Evolutionary conservation across 768 basidiomycete genomes (phyloP).

Genomic region (Suillus weaverae): DNA sequence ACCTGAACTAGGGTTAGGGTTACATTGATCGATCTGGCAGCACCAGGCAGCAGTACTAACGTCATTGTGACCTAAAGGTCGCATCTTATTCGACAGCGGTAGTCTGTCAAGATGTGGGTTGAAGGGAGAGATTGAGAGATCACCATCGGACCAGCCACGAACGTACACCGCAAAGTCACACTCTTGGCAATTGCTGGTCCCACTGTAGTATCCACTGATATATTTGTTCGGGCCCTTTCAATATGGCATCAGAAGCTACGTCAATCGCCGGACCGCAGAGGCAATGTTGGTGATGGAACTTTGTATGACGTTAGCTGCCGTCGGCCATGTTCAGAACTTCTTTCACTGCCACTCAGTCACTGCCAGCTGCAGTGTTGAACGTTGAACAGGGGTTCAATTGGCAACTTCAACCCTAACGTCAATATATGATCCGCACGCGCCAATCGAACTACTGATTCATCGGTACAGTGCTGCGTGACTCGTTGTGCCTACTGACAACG

Average conservation of each 20-base stretch:
- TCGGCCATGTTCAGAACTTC: background rate
- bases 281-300: constrained; percentile 80
- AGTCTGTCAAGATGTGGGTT: constrained; percentile 90
- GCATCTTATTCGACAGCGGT: constrained; percentile 87
- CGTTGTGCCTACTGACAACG: constrained; percentile 75
- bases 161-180: background rate
- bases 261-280: constrained; percentile 89
- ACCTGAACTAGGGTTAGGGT: background rate
- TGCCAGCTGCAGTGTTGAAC: too few species aligned
- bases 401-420: constrained; percentile 57
- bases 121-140: constrained; percentile 59
- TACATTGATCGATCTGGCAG: background rate
- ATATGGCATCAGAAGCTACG: constrained; percentile 44
- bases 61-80: constrained; percentile 45
- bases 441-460: constrained; percentile 61
- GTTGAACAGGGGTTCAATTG: constrained; percentile 73
- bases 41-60: too few species aligned
- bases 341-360: background rate
- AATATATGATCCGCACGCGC: constrained; percentile 52
- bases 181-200: constrained; percentile 87
- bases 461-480: constrained; percentile 72
- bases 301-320: constrained; percentile 87
- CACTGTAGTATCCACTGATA: constrained; percentile 51
- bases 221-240: constrained; percentile 60
- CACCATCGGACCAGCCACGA: constrained; percentile 66